Base-by-base conservation (phyloP, 2,329 filamentous ascomycete genomes). In the Monilinia polystroma region DNA sequence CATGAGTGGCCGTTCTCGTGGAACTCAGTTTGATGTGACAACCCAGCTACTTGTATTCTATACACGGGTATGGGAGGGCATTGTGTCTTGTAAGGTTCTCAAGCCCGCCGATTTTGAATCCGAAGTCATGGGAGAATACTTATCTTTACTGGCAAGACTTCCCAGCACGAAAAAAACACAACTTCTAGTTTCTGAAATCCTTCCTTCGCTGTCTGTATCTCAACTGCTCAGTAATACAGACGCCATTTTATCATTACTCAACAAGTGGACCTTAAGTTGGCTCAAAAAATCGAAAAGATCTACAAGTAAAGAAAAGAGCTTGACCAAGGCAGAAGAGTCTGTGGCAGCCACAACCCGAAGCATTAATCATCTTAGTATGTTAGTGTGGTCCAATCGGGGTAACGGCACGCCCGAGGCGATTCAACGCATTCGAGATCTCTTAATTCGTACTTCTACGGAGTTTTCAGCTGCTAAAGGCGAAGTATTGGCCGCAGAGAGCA, bases 41-140 rank as follows among this genome's bases (percentile, higher is more conserved):
- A 57, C 55, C 41, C 55, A 63, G 12, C 67, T 67, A n/a, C 54
- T 71, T n/a, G 41, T 63, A 14, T 70, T 76, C 45, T 75, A 70
- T 59, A 57, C 68, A 59, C 58, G 68, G n/a, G 53, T 73, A 38
- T 76, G 74, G 74, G 56, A 70, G 14, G 73, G 74, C 3, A 68
- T 76, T 12, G 52, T 64, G 29, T 65, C 65, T 32, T 73, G 68
- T 47, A 71, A 72, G 67, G 70, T 74, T 52, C 38, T 75, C 38
- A 55, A 57, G 12, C 65, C 70, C 5, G 63, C 51, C 20, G 70
- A 73, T 29, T 66, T 73, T 35, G 64, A 68, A 49, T 57, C 47
- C 8, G 43, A 56, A 43, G 66, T 68, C 20, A 57, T 74, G 41
- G 62, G 64, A 23, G 54, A 49, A 26, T 60, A 73, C 29, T 29